Conservation (phyloP, 2,329 filamentous ascomycete species). For the Alternaria infectoria region DNA sequence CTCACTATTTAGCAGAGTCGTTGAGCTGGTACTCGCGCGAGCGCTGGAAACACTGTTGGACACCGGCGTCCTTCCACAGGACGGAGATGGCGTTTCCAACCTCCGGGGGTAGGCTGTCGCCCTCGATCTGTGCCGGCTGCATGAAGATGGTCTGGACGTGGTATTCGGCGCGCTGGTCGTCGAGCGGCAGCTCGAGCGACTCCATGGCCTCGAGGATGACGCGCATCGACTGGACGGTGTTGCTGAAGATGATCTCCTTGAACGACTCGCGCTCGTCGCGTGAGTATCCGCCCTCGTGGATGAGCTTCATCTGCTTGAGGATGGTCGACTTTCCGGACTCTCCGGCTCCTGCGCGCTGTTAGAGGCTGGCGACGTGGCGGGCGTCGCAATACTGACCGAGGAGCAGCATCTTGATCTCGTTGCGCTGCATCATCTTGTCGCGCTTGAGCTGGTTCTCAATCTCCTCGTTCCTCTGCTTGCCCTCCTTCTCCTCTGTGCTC, state of each 20-base stretch:
- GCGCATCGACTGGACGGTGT: conserved; percentile 73
- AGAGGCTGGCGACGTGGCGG: conserved; percentile 26
- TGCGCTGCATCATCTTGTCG: conserved; percentile 98
- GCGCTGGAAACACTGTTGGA: conserved; percentile 93
- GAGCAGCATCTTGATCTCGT: conserved; percentile 99
- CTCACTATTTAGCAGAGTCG: conserved; percentile 94
- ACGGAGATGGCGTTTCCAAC: conserved; percentile 92
- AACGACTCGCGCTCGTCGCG: conserved; percentile 79
- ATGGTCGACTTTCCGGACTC: conserved; percentile 97
- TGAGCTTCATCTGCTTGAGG: conserved; percentile 98
- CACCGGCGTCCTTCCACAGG: conserved; percentile 89
- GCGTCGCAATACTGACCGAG: conserved; percentile 71
- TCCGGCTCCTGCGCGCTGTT: conserved; percentile 75
- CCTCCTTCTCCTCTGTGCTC: conserved; percentile 99
- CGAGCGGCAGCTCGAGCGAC: conserved; percentile 77
- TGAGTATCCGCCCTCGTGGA: conserved; percentile 98
- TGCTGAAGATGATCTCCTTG: conserved; percentile 76
- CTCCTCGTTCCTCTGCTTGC: conserved; percentile 99
- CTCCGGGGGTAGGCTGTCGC: conserved; percentile 90
- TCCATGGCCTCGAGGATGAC: conserved; percentile 74
- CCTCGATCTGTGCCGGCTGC: conserved; percentile 96
- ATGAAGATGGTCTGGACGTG: conserved; percentile 99
- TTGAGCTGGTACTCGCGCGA: conserved; percentile 96
- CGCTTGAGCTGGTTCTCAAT: conserved; percentile 99
- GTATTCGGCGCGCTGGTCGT: conserved; percentile 92